Evolutionary conservation across 352 stramenopile species (phyloP), one percentile per base, ranked within the genome.

Genomic region (Globisporangium spiculum): DNA sequence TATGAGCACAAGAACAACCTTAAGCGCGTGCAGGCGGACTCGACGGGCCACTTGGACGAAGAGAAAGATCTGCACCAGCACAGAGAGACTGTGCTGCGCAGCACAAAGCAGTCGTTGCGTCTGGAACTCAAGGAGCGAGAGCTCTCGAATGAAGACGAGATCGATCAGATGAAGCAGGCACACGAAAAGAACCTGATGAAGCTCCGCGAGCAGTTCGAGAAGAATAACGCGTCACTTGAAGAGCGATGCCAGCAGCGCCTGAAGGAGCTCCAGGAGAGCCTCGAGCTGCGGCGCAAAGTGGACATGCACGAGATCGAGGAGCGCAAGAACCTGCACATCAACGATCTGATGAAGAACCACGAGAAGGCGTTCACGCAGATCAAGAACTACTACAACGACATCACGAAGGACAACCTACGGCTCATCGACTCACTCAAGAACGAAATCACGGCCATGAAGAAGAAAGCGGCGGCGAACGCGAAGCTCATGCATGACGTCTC

Each of bases 331-430:
- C 65, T 97, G 58, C 94, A 98, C 80, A 97, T 98, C 68, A 98
- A 98, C 73, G 92, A 98, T 60, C 75, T 98, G 26, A 98, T 98
- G 85, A 88, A 89, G 68, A 98, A 98, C 77, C 93, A 98, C 73
- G 89, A 97, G 67, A 96, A 94, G 67, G 91, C 91, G 20, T 97
- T 97, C 71, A 86, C 80, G 8, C 91, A 98, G 81, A 98, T 98
- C 84, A 98, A 98, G 68, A 90, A 92, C 60, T 98, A 98, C 86
- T 98, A 98, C 74, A 98, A 98, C 73, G 92, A 98, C 68, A 98
- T 98, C 68, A 98, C 94, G 18, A 92, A 94, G 60, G 86, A 97
- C 75, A 98, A 98, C 70, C 66, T 98, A 26, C 86, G 91, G 10
- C 83, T 98, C 52, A 98, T 98, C 60, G 86, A 96, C 38, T 91